Evolutionary conservation across 140 eudicot species (phyloP).

Genomic region (Oenanthe javanica): DNA sequence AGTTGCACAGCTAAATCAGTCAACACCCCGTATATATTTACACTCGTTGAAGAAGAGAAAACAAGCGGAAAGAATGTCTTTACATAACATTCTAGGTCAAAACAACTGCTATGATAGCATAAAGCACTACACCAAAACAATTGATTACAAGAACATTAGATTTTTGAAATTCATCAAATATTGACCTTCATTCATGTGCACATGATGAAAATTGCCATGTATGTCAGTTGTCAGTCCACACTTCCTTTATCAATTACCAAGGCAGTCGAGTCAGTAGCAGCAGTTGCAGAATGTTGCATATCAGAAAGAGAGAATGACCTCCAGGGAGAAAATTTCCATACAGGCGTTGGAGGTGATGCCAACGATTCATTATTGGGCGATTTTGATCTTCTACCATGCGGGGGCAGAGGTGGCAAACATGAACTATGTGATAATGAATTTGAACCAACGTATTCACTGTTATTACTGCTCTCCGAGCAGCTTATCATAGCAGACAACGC

Average conservation of each 20-base stretch:
- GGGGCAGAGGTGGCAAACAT: constrained; percentile 54
- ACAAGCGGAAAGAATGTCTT: not conserved
- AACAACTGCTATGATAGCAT: not conserved
- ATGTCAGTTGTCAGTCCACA: constrained; percentile 20
- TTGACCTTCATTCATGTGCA: not conserved
- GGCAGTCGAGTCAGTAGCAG: constrained; percentile 25
- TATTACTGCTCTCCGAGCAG: constrained; percentile 27
- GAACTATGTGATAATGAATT: constrained; percentile 30
- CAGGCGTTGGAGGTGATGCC: constrained; percentile 36
- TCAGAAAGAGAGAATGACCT: constrained; percentile 79
- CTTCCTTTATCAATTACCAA: constrained; percentile 21
- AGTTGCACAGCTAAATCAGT: not conserved
- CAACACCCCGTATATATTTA: not conserved
- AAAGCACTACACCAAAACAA: not conserved
- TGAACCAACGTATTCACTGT: constrained; percentile 27
- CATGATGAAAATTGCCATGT: not conserved
- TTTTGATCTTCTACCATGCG: constrained; percentile 31
- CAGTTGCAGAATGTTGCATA: constrained; percentile 52
- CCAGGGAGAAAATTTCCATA: constrained; percentile 38
- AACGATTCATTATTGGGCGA: constrained; percentile 19
- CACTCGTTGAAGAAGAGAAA: not conserved
- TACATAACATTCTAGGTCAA: not conserved
- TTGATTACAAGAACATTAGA: not conserved
- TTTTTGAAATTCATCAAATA: not conserved
- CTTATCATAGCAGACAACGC: constrained; percentile 26